Evolutionary conservation across 2,329 filamentous ascomycete species (phyloP).

Genomic region (Monosporascus sp.): DNA sequence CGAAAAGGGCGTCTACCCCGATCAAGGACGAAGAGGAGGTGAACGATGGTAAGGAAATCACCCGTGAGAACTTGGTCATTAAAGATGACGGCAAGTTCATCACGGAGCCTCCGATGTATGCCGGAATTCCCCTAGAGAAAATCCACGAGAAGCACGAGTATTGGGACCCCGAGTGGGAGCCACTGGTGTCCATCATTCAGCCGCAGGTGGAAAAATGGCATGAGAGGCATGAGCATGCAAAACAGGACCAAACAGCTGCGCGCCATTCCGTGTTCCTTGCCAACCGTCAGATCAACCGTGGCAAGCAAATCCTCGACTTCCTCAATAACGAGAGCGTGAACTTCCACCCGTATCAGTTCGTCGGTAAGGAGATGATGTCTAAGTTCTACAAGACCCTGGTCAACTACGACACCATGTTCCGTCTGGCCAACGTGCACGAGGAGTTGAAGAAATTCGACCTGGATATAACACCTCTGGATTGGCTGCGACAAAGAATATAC

Average conservation of each 20-base stretch:
- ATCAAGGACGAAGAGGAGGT: slow-evolving; percentile 9
- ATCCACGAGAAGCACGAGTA: slow-evolving; percentile 46
- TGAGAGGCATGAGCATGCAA: slow-evolving; percentile 35
- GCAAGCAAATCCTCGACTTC: slow-evolving; percentile 46
- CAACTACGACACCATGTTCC: slow-evolving; percentile 53
- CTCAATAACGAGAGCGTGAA: slow-evolving; percentile 41
- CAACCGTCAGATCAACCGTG: slow-evolving; percentile 51
- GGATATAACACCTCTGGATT: slow-evolving; percentile 47
- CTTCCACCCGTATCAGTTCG: slow-evolving; percentile 52
- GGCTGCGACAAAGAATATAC: slow-evolving; percentile 51
- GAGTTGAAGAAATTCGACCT: slow-evolving; percentile 50
- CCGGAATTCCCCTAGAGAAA: slow-evolving; percentile 47
- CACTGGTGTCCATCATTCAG: slow-evolving; percentile 37
- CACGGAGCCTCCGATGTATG: slow-evolving; percentile 45
- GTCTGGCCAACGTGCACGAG: slow-evolving; percentile 47
- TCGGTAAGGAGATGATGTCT: slow-evolving; percentile 46
- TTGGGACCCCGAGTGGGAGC: slow-evolving; percentile 50
- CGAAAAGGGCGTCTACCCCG: slow-evolving; percentile 17
- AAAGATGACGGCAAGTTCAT: slow-evolving; percentile 44
- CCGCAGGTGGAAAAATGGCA: slow-evolving; percentile 42
- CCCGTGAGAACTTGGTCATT: slow-evolving; percentile 37
- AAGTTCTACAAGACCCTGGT: slow-evolving; percentile 31
- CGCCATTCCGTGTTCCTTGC: slow-evolving; percentile 44
- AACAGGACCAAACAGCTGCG: slow-evolving; percentile 21
- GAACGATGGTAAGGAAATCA: slow-evolving; percentile 35